Evolutionary conservation across 345 rosid species (phyloP).

Genomic region (Linum trigynum): DNA sequence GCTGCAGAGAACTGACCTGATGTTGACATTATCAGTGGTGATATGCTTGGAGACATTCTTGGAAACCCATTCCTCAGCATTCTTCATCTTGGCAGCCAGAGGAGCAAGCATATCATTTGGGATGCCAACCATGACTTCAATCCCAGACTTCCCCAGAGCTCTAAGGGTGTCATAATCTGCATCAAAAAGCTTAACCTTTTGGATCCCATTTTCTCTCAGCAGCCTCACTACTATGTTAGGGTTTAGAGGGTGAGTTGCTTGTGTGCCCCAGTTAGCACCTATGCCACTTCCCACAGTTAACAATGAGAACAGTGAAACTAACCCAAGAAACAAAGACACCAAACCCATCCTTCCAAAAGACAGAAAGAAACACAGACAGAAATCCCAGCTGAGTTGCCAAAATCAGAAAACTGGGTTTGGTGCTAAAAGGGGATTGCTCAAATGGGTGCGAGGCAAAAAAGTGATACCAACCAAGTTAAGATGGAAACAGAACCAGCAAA

Average conservation of each 20-base stretch:
- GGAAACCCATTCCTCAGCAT: slow-evolving; percentile 92
- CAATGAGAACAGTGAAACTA: slow-evolving; percentile 1
- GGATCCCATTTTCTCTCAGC: slow-evolving; percentile 60
- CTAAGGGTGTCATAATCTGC: slow-evolving; percentile 60
- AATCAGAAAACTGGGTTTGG: not conserved
- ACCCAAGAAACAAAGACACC: not conserved
- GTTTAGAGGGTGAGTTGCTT: slow-evolving; percentile 62
- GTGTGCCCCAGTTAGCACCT: slow-evolving; percentile 96
- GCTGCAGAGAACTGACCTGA: slow-evolving; percentile 41
- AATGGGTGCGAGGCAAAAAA: too few species aligned
- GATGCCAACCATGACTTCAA: slow-evolving; percentile 97
- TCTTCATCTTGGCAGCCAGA: slow-evolving; percentile 54
- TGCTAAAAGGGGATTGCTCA: not conserved
- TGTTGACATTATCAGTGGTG: slow-evolving; percentile 44
- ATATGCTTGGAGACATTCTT: slow-evolving; percentile 69
- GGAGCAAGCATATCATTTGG: slow-evolving; percentile 83
- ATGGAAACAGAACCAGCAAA: too few species aligned
- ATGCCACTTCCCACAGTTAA: slow-evolving; percentile 18
- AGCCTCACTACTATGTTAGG: slow-evolving; percentile 65
- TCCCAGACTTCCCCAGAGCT: slow-evolving; percentile 59
- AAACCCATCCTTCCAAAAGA: not conserved
- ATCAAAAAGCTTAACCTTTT: slow-evolving; percentile 88
- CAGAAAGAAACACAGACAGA: too few species aligned
- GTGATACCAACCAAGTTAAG: too few species aligned
- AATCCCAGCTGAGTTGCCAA: not conserved